phyloP scores from a whole-genome alignment of 108 stramenopile species.

The Nitzschia sp. region DNA sequence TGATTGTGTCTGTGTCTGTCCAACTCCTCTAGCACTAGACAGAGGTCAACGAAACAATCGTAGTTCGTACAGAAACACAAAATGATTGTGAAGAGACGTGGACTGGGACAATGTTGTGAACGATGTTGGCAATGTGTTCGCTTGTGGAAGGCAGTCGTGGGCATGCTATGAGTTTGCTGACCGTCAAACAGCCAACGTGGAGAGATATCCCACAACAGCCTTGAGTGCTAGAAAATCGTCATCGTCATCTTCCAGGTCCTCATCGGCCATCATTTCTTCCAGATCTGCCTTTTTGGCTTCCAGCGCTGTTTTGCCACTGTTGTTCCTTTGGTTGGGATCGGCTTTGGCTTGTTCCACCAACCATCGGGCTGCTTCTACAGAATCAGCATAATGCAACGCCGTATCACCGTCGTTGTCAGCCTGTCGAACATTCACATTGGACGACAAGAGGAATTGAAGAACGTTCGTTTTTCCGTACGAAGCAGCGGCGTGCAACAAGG shows the following conservation, averaged over 20 bases:
- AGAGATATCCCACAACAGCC: constrained; percentile 43
- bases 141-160: too few species aligned
- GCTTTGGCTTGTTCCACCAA: constrained; percentile 43
- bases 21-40: too few species aligned
- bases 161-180: too few species aligned
- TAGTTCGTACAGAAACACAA: too few species aligned
- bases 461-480: constrained; percentile 53
- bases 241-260: constrained; percentile 55
- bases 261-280: constrained; percentile 49
- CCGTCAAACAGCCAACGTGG: not conserved
- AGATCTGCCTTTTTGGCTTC: constrained; percentile 52
- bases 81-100: too few species aligned
- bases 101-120: too few species aligned
- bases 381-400: constrained; percentile 66
- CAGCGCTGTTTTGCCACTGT: constrained; percentile 50
- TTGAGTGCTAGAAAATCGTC: constrained; percentile 41
- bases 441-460: constrained; percentile 36
- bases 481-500: constrained; percentile 61
- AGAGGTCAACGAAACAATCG: too few species aligned
- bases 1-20: too few species aligned
- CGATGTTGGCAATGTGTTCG: too few species aligned
- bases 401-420: constrained; percentile 67
- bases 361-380: constrained; percentile 34
- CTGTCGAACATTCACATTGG: constrained; percentile 34
- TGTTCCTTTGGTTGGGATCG: constrained; percentile 31